A percentile compares a stretch with the other conserved stretches of the same genome.
phyloP scores from a whole-genome alignment of 257 asterid species.

The Ilex aquifolium region DNA sequence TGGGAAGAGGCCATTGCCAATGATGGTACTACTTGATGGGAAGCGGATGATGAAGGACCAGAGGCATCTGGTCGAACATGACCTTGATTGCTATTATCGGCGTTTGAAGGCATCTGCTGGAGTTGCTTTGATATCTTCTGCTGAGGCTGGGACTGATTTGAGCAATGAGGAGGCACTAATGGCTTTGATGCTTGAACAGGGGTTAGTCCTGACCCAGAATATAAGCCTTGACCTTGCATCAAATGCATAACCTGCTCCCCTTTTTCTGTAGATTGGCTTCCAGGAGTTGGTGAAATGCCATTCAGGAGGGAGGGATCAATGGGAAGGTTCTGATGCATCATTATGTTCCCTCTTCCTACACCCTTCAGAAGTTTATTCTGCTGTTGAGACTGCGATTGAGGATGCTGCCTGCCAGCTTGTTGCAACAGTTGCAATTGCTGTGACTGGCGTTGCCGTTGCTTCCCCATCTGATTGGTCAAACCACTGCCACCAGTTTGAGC shows the following conservation, averaged over 20 bases:
- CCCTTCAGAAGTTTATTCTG: constrained; percentile 67
- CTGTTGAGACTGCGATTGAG: constrained; percentile 55
- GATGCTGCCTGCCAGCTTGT: constrained; percentile 48
- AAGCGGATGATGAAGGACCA: constrained; percentile 30
- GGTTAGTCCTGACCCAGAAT: constrained; percentile 38
- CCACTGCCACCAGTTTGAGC: constrained; percentile 51
- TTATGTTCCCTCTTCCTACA: constrained; percentile 54
- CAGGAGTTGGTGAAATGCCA: constrained; percentile 54
- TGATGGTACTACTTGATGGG: constrained; percentile 44
- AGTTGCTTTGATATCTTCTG: constrained; percentile 23
- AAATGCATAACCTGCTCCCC: constrained; percentile 42
- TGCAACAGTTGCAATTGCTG: constrained; percentile 41
- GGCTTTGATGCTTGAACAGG: constrained; percentile 42
- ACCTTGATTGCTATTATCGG: constrained; percentile 29
- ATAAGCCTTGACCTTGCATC: constrained; percentile 40
- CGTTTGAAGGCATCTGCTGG: constrained; percentile 16
- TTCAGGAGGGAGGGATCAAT: constrained; percentile 44
- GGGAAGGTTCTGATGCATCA: constrained; percentile 51
- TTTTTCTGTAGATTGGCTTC: constrained; percentile 38
- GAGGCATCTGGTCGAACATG: constrained; percentile 41
- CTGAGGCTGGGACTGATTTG: constrained; percentile 50
- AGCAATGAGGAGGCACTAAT: constrained; percentile 37
- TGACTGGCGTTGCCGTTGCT: constrained; percentile 28
- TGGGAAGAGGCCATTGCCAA: constrained; percentile 35
- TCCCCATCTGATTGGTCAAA: constrained; percentile 39